These are phyloP conservation scores for Guyanaporus albipodus DNA, from an alignment of 768 basidiomycete genomes.

Conservation along the genomic window DNA sequence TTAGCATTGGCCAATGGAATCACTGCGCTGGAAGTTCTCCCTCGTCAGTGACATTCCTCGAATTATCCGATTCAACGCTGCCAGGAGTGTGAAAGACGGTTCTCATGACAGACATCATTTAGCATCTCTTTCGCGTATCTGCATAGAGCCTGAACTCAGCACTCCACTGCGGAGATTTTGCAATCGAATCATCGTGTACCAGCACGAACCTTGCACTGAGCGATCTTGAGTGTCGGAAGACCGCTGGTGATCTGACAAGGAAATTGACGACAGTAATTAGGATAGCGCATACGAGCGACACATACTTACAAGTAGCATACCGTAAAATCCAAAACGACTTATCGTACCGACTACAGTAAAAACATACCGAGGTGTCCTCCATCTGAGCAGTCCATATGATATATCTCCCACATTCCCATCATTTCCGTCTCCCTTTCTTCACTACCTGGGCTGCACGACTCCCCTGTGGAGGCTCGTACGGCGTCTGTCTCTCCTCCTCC, in stretches of 20 bases:
- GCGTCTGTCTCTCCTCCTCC: slow-evolving; percentile 1
- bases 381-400: too few species aligned
- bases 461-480: slow-evolving; percentile 12
- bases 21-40: too few species aligned
- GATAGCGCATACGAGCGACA: background rate
- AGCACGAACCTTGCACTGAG: slow-evolving; percentile 24
- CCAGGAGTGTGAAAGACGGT: slow-evolving; percentile 2
- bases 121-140: background rate
- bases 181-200: background rate
- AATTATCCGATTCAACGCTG: background rate
- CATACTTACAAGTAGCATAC: too few species aligned
- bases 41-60: background rate
- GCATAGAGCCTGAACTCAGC: background rate
- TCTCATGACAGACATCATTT: too few species aligned
- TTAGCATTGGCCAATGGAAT: too few species aligned
- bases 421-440: background rate
- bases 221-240: slow-evolving; percentile 44
- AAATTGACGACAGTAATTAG: slow-evolving; percentile 47
- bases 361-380: too few species aligned
- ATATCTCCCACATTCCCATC: background rate
- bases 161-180: background rate
- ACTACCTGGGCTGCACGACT: slow-evolving; percentile 13
- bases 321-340: too few species aligned
- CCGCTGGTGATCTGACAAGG: slow-evolving; percentile 38
- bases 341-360: too few species aligned